These are phyloP conservation scores for Oryza coarctata DNA, from an alignment of 176 grass and related monocot species.

Conservation along the genomic window DNA sequence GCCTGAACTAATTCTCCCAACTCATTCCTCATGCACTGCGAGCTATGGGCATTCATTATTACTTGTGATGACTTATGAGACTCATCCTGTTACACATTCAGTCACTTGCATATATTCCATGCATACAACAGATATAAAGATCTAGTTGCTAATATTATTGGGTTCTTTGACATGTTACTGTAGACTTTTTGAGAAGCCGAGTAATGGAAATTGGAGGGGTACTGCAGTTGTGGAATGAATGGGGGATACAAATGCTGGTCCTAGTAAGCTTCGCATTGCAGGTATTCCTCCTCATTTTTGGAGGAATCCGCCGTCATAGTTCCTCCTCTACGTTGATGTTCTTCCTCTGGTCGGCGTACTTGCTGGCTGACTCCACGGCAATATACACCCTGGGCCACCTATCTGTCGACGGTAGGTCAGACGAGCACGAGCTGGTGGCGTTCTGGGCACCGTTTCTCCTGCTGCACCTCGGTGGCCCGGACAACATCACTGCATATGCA, in stretches of 20 bases:
- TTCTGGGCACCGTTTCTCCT: slow-evolving; percentile 43
- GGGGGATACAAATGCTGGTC: not conserved
- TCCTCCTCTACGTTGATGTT: not conserved
- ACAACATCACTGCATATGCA: slow-evolving; percentile 43
- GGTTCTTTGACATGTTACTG: not conserved
- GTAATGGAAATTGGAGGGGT: not conserved
- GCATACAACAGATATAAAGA: too few species aligned
- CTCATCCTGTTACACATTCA: too few species aligned
- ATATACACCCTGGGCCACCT: slow-evolving; percentile 24
- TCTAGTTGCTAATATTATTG: not conserved
- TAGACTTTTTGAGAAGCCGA: not conserved
- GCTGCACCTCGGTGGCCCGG: slow-evolving; percentile 42
- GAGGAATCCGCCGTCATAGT: not conserved
- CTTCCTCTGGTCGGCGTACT: slow-evolving; percentile 29
- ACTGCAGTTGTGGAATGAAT: not conserved
- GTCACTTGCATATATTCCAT: too few species aligned
- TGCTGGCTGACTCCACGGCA: slow-evolving; percentile 27
- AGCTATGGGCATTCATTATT: too few species aligned
- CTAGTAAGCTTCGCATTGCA: not conserved
- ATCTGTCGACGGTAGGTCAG: not conserved
- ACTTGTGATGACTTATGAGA: too few species aligned
- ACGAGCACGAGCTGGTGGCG: not conserved
- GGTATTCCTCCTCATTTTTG: not conserved
- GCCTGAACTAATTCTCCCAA: too few species aligned
- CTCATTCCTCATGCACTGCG: too few species aligned